A percentile compares a stretch with the other conserved stretches of the same genome.
phyloP scores from a whole-genome alignment of 495 filamentous ascomycete genomes.

The Talaromyces trachyspermus region DNA sequence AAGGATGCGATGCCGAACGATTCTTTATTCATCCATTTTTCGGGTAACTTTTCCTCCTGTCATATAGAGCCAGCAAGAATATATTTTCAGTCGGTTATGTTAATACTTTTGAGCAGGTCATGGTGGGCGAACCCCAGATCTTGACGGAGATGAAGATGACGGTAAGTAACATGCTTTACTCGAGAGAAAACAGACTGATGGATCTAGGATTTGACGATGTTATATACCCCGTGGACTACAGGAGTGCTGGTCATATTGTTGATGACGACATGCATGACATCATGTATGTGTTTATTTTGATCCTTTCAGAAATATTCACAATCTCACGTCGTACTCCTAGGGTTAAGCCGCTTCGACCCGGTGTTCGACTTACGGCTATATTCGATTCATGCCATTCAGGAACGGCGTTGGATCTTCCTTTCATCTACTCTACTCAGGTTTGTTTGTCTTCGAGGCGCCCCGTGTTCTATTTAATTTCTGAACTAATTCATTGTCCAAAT shows the following conservation, averaged over 20 bases:
- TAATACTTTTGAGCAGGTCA: constrained; percentile 52
- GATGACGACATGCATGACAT: constrained; percentile 99
- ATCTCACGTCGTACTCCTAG: constrained; percentile 9
- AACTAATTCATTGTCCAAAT: neutral
- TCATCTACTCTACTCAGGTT: constrained; percentile 78
- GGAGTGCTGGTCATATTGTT: constrained; percentile 83
- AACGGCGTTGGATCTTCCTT: constrained; percentile 90
- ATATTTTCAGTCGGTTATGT: neutral
- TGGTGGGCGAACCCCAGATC: constrained; percentile 92
- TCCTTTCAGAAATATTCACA: neutral
- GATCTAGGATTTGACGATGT: constrained; percentile 81
- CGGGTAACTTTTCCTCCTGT: constrained; percentile 49
- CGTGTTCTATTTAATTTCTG: neutral
- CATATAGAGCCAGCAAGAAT: too few relatives aligned
- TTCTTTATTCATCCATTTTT: constrained; percentile 98
- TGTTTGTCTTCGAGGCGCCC: neutral
- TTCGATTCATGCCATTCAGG: constrained; percentile 99
- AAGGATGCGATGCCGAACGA: constrained; percentile 93
- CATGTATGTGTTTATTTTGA: constrained; percentile 46
- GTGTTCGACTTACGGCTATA: constrained; percentile 90
- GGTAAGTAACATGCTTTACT: constrained; percentile 24
- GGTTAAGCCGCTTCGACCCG: constrained; percentile 68
- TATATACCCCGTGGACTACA: constrained; percentile 95
- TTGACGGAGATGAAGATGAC: constrained; percentile 90
- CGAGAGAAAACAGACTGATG: neutral